Conservation (phyloP, 768 basidiomycete species). For the Xerocomellus dryophilus region DNA sequence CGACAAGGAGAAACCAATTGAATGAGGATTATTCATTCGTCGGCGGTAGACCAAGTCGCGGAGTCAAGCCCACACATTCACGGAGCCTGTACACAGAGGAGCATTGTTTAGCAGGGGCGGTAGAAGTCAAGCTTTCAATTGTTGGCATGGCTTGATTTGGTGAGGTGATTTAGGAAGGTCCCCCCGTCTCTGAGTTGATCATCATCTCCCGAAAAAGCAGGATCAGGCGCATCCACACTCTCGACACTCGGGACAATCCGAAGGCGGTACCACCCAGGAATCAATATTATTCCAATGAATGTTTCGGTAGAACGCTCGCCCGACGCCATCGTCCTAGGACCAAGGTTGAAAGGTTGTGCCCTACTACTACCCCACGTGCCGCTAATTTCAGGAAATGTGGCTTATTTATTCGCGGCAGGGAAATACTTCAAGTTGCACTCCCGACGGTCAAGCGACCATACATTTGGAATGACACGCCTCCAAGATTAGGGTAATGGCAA, state of each 20-base stretch:
- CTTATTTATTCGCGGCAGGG: not conserved
- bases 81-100: not conserved
- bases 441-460: not conserved
- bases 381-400: not conserved
- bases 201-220: not conserved
- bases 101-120: not conserved
- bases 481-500: not conserved
- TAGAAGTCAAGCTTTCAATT: not conserved
- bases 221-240: not conserved
- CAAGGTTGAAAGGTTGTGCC: slow-evolving; percentile 1
- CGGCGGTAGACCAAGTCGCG: not conserved
- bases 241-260: not conserved
- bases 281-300: not conserved
- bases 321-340: not conserved
- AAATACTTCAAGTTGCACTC: not conserved
- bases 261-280: not conserved
- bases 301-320: not conserved
- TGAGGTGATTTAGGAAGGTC: not conserved
- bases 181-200: not conserved
- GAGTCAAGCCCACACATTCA: not conserved
- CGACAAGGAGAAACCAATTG: not conserved
- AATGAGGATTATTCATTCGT: not conserved
- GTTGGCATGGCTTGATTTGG: not conserved
- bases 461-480: not conserved
- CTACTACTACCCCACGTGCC: slow-evolving; percentile 9